phyloP scores from a whole-genome alignment of 2,329 filamentous ascomycete genomes.

The Laburnicola sp. region DNA sequence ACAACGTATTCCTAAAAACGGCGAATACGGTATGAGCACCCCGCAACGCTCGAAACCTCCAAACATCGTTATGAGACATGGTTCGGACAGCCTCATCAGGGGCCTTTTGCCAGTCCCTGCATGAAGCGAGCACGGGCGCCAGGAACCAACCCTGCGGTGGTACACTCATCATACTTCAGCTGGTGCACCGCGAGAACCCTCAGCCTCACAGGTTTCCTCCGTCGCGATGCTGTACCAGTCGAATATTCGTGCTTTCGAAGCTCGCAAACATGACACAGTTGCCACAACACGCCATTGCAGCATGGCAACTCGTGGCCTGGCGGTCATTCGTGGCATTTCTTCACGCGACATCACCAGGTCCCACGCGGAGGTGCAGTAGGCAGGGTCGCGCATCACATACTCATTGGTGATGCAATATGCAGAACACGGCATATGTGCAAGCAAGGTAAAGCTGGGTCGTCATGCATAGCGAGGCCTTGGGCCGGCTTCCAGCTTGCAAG shows the following conservation, averaged over 20 bases:
- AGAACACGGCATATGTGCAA: not conserved
- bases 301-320: slow-evolving; percentile 10
- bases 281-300: slow-evolving; percentile 12
- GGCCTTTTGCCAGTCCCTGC: slow-evolving; percentile 28
- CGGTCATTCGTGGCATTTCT: not conserved
- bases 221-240: too few relatives aligned
- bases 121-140: slow-evolving; percentile 24
- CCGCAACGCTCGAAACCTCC: not conserved
- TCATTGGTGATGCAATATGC: slow-evolving; percentile 1
- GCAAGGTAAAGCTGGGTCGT: not conserved
- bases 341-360: slow-evolving; percentile 1
- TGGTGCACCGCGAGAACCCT: slow-evolving; percentile 2
- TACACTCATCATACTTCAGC: not conserved
- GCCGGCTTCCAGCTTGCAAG: not conserved
- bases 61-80: slow-evolving; percentile 15
- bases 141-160: slow-evolving; percentile 22
- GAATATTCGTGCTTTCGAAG: not conserved
- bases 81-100: slow-evolving; percentile 8
- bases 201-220: slow-evolving; percentile 6
- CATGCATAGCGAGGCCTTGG: not conserved
- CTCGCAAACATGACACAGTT: not conserved
- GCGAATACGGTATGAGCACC: not conserved
- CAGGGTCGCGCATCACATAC: not conserved
- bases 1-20: not conserved
- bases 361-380: not conserved